Percentiles rank a stretch among this genome's conserved stretches.
Evolutionary conservation across 164 flowering plant species (phyloP).

Genomic region (Cinnamomum chago): DNA sequence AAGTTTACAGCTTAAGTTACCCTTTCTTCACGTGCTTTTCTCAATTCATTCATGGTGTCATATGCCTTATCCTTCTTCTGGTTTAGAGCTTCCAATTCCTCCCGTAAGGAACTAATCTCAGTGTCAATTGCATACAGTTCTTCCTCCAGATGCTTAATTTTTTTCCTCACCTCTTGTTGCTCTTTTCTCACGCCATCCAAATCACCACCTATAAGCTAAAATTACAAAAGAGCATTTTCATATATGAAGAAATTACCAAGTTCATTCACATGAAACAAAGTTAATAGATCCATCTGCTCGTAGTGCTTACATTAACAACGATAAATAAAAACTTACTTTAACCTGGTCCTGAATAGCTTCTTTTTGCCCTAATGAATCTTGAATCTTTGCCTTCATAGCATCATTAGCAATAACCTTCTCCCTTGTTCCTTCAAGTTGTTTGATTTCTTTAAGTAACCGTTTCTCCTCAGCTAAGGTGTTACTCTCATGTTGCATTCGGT

Average conservation of each 20-base stretch:
- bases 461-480: conserved; percentile 83
- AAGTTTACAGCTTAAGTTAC: conserved; percentile 30
- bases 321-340: conserved; percentile 45
- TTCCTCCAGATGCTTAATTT: conserved; percentile 51
- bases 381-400: conserved; percentile 69
- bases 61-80: conserved; percentile 51
- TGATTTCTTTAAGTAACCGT: conserved; percentile 76
- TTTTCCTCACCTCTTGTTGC: conserved; percentile 38
- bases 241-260: not conserved
- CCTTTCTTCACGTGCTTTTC: conserved; percentile 65
- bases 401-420: conserved; percentile 73
- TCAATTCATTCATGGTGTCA: conserved; percentile 40
- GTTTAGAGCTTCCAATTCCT: conserved; percentile 32
- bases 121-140: conserved; percentile 40
- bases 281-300: not conserved
- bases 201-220: conserved; percentile 70
- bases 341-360: conserved; percentile 79
- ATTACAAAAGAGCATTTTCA: not conserved
- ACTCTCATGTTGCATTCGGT: conserved; percentile 96
- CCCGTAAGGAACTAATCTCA: conserved; percentile 49
- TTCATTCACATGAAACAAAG: not conserved
- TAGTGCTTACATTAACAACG: not conserved
- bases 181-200: conserved; percentile 72
- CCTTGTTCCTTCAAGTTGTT: conserved; percentile 82
- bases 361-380: conserved; percentile 65